These are phyloP conservation scores for Lodderomyces beijingensis DNA, from an alignment of 1,139 yeast species.

Conservation along the genomic window DNA sequence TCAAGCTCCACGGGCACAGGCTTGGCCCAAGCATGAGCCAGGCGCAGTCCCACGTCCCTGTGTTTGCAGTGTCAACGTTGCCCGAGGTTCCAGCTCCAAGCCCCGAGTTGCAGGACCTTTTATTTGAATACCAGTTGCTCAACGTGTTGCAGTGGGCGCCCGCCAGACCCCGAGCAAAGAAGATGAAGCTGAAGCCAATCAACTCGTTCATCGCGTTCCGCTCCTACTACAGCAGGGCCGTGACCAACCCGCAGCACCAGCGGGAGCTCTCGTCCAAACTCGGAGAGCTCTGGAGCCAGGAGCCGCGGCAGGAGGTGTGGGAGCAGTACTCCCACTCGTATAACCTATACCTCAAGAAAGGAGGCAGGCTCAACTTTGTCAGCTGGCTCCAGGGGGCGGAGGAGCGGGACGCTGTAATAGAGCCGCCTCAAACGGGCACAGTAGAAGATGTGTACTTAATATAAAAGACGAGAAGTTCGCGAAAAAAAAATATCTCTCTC, in stretches of 20 bases:
- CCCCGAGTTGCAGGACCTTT: slow-evolving; percentile 7
- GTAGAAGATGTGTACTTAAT: slow-evolving; percentile 10
- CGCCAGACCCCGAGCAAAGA: slow-evolving; percentile 1
- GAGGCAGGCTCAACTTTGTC: slow-evolving; percentile 7
- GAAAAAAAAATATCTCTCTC: slow-evolving; percentile 41
- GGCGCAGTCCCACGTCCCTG: no score
- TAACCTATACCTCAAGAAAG: slow-evolving; percentile 13
- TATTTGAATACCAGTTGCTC: slow-evolving; percentile 9
- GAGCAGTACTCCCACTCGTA: slow-evolving; percentile 27
- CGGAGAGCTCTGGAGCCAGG: slow-evolving; percentile 28
- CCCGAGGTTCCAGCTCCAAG: slow-evolving; percentile 12
- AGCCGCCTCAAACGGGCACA: slow-evolving; percentile 6
- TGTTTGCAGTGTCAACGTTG: slow-evolving; percentile 6
- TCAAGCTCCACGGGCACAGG: no score
- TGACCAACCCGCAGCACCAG: slow-evolving; percentile 21
- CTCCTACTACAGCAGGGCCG: slow-evolving; percentile 27
- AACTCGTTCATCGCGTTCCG: slow-evolving; percentile 37
- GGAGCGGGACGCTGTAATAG: slow-evolving; percentile 3
- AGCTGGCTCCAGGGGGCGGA: slow-evolving; percentile 12
- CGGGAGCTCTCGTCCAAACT: slow-evolving; percentile 23
- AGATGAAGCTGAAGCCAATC: slow-evolving; percentile 12
- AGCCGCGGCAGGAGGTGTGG: slow-evolving; percentile 26
- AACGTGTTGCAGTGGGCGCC: slow-evolving; percentile 4
- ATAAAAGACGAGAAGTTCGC: not conserved
- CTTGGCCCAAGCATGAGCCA: no score